Conservation (phyloP, 169 alveolate species). For the Plasmodium gaboni region DNA sequence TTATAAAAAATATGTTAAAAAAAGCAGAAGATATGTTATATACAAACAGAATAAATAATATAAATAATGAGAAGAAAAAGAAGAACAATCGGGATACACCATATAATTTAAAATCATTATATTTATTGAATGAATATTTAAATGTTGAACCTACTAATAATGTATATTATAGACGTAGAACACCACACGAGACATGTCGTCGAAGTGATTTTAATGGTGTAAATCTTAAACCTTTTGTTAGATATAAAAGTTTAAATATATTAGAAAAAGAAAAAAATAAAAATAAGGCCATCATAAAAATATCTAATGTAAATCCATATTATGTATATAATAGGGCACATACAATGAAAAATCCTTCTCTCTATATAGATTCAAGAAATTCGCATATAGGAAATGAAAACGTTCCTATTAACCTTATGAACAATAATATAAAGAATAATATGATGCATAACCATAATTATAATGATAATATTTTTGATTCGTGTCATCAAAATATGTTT, state of each 20-base stretch:
- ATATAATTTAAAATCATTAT: conserved; percentile 2
- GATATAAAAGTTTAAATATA: conserved; percentile 26
- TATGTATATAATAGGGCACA: not conserved
- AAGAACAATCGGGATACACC: not conserved
- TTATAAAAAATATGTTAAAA: conserved; percentile 18
- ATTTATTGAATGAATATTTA: conserved; percentile 46
- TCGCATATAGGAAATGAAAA: not conserved
- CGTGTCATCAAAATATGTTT: too few species aligned
- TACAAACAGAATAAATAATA: too few species aligned
- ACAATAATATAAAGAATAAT: too few species aligned
- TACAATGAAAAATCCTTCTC: not conserved
- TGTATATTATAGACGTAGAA: conserved; percentile 72
- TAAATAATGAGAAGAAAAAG: conserved; percentile 11
- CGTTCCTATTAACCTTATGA: too few species aligned
- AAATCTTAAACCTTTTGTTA: conserved; percentile 62
- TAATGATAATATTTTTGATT: too few species aligned
- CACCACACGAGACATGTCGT: conserved; percentile 43
- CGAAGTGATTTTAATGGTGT: conserved; percentile 62
- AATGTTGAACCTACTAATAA: conserved; percentile 57
- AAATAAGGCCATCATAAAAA: conserved; percentile 68
- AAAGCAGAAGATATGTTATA: conserved; percentile 32
- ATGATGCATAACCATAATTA: too few species aligned
- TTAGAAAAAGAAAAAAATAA: not conserved
- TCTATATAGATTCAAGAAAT: conserved; percentile 14
- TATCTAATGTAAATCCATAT: conserved; percentile 34